phyloP scores from a whole-genome alignment of 2,329 filamentous ascomycete genomes.

The Pyrenophora tritici-repentis region DNA sequence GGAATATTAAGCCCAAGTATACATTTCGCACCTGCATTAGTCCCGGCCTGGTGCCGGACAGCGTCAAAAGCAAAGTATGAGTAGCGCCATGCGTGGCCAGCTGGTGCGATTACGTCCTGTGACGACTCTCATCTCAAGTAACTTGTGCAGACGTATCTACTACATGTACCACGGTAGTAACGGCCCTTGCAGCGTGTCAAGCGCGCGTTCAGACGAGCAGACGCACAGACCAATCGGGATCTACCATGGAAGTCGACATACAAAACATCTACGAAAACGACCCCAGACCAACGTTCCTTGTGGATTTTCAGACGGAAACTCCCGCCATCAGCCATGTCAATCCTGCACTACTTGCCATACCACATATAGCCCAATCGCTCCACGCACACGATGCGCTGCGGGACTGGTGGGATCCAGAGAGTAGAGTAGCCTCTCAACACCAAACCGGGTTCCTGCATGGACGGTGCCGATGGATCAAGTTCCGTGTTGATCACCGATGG shows the following conservation, averaged over 20 bases:
- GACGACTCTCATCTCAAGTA: conserved; percentile 2
- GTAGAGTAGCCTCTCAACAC: conserved; percentile 5
- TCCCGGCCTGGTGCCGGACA: conserved; percentile 4
- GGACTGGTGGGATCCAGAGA: conserved; percentile 22
- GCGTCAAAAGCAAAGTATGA: not conserved
- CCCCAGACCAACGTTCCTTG: conserved; percentile 19
- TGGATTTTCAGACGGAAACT: conserved; percentile 10
- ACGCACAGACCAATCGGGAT: not conserved
- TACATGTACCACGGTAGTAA: not conserved
- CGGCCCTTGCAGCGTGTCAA: not conserved
- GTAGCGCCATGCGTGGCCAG: not conserved
- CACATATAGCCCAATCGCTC: conserved; percentile 9
- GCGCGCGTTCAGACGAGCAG: not conserved
- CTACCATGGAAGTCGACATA: conserved; percentile 15
- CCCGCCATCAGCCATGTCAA: conserved; percentile 15
- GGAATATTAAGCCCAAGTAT: too few species aligned
- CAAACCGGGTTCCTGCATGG: conserved; percentile 16
- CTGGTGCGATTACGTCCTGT: conserved; percentile 1
- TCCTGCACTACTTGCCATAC: conserved; percentile 11
- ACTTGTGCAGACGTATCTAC: not conserved
- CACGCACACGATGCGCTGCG: conserved; percentile 10
- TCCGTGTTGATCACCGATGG: conserved; percentile 11
- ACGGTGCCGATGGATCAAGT: conserved; percentile 15
- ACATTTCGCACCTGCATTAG: conserved; percentile 1
- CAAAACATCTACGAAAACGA: conserved; percentile 17